A percentile compares a stretch with the other conserved stretches of the same genome.
Evolutionary conservation across 176 grass and related monocot species (phyloP).

Genomic region (Phoenix roebelenii): DNA sequence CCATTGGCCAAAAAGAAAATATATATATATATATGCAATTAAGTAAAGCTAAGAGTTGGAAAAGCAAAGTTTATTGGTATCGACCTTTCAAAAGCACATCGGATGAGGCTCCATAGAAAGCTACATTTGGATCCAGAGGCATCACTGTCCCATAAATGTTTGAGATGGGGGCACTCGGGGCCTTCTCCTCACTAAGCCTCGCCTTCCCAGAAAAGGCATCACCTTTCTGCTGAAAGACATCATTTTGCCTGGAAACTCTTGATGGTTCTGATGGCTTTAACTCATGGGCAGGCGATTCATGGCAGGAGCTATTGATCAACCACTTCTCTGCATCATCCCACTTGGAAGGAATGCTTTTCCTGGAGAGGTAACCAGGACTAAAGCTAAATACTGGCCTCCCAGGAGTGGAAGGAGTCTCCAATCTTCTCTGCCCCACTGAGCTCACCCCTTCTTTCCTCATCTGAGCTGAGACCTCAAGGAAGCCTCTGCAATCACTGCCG

Average conservation of each 20-base stretch:
- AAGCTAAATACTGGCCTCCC: constrained; percentile 45
- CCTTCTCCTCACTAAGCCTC: constrained; percentile 15
- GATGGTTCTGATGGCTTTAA: constrained; percentile 36
- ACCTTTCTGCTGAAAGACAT: constrained; percentile 13
- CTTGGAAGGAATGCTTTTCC: constrained; percentile 72
- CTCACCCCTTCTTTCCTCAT: constrained; percentile 18
- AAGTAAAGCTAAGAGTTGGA: background rate
- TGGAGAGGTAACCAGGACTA: constrained; percentile 28
- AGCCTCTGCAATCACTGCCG: constrained; percentile 38
- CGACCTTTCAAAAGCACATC: constrained; percentile 87
- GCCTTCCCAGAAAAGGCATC: constrained; percentile 20
- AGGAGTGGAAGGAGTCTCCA: constrained; percentile 36
- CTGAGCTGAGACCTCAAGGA: constrained; percentile 38
- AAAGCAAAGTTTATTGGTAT: background rate
- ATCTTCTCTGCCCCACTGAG: constrained; percentile 24
- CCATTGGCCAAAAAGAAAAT: background rate
- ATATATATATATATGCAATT: no score
- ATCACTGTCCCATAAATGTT: constrained; percentile 24
- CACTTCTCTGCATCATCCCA: constrained; percentile 99
- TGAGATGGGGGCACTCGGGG: constrained; percentile 3
- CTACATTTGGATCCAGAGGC: constrained; percentile 15
- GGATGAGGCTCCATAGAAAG: constrained; percentile 31
- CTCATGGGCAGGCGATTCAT: constrained; percentile 20
- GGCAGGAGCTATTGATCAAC: constrained; percentile 34
- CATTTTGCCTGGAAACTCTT: constrained; percentile 32